Percentiles rank a stretch among this genome's conserved stretches.
These are phyloP conservation scores for Sporobolomyces pararoseus DNA, from an alignment of 768 basidiomycete species.

Conservation along the genomic window DNA sequence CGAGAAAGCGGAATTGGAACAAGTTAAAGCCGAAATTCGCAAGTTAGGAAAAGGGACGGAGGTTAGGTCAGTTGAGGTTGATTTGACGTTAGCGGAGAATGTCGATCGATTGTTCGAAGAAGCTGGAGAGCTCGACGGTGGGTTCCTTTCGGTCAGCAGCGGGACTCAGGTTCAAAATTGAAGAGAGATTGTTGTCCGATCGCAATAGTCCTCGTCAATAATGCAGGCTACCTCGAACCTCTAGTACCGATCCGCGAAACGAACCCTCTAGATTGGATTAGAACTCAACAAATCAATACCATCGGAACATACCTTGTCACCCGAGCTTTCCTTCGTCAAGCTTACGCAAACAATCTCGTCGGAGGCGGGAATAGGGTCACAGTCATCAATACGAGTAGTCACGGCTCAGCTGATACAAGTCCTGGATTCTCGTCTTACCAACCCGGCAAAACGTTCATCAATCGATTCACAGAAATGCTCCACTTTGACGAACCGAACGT, in stretches of 20 bases:
- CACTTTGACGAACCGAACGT: conserved; percentile 28
- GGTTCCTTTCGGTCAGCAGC: too few relatives aligned
- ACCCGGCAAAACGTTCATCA: conserved; percentile 11
- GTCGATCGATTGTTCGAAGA: conserved; percentile 22
- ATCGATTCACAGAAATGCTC: conserved; percentile 29
- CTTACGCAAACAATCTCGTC: too few relatives aligned
- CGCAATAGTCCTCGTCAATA: conserved; percentile 32
- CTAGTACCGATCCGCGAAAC: conserved; percentile 10
- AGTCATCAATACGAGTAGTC: conserved; percentile 22
- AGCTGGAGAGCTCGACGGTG: conserved; percentile 24
- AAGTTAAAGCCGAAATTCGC: conserved; percentile 11
- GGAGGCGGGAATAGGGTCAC: background rate
- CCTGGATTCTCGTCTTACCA: conserved; percentile 17
- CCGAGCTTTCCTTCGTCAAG: conserved; percentile 29
- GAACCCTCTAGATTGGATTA: conserved; percentile 8
- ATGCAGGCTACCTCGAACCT: conserved; percentile 29
- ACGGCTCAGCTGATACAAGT: background rate
- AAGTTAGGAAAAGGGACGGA: background rate
- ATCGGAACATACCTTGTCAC: conserved; percentile 25
- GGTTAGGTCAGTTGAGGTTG: background rate
- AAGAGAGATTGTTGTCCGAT: too few relatives aligned
- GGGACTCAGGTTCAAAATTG: too few relatives aligned
- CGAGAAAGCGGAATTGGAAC: background rate
- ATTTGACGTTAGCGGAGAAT: background rate
- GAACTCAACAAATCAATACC: conserved; percentile 10